Percentiles rank a stretch among this genome's conserved stretches.
These are phyloP conservation scores for Zangia roseola DNA, from an alignment of 768 basidiomycete genomes.

Conservation along the genomic window DNA sequence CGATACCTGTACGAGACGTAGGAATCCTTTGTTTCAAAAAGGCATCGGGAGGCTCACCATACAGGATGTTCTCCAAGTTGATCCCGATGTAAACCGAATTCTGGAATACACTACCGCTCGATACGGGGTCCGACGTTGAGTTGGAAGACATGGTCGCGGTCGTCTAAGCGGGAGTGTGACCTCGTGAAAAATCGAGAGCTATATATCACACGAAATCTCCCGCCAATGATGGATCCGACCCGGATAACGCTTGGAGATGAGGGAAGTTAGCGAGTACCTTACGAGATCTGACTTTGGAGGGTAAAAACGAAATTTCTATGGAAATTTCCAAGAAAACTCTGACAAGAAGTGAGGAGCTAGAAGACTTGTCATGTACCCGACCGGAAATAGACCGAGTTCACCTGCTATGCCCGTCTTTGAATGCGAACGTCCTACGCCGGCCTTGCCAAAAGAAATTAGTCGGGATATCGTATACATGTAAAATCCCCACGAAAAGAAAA, in stretches of 20 bases:
- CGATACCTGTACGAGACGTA: conserved; percentile 15
- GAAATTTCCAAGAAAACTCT: background rate
- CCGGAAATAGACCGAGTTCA: background rate
- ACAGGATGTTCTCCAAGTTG: conserved; percentile 19
- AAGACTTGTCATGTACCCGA: background rate
- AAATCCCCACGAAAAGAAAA: background rate
- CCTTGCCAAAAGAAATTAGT: too few species aligned
- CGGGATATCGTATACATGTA: too few species aligned
- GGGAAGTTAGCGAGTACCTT: background rate
- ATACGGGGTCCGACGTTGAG: background rate
- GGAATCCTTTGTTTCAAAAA: background rate
- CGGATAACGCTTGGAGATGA: background rate
- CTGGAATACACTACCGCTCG: conserved; percentile 2
- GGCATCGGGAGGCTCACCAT: conserved; percentile 16
- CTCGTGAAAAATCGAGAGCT: background rate
- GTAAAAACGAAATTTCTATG: conserved; percentile 1
- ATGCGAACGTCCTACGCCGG: background rate
- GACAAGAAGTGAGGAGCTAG: background rate
- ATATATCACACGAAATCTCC: conserved; percentile 6
- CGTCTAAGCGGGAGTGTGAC: background rate
- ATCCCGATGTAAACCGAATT: conserved; percentile 14
- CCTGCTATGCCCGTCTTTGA: background rate
- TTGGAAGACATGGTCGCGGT: background rate
- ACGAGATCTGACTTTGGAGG: background rate
- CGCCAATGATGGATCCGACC: background rate